Percentiles rank a stretch among this genome's conserved stretches.
Evolutionary conservation across 2,329 filamentous ascomycete species (phyloP).

Genomic region (Clarireedia sp.): DNA sequence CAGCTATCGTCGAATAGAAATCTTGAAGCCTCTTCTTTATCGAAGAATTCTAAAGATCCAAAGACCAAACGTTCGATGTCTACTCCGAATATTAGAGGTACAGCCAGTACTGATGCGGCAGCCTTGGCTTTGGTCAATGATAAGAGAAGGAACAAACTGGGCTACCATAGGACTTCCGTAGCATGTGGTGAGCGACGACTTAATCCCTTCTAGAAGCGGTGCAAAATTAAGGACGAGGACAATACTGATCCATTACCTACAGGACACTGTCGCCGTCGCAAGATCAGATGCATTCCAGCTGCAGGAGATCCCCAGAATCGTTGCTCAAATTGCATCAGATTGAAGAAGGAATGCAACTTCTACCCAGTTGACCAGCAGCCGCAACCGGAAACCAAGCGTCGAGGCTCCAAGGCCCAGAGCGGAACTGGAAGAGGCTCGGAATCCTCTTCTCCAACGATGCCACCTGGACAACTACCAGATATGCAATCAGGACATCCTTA

Average conservation of each 20-base stretch:
- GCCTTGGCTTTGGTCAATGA: slow-evolving; percentile 38
- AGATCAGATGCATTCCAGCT: slow-evolving; percentile 82
- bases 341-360: slow-evolving; percentile 94
- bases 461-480: slow-evolving; percentile 37
- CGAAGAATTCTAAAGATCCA: slow-evolving; percentile 17
- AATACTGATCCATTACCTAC: slow-evolving; percentile 14
- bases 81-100: slow-evolving; percentile 40
- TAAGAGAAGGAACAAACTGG: slow-evolving; percentile 81
- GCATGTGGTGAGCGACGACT: slow-evolving; percentile 72
- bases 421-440: slow-evolving; percentile 33
- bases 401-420: slow-evolving; percentile 32
- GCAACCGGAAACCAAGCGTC: slow-evolving; percentile 36
- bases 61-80: slow-evolving; percentile 42
- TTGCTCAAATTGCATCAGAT: slow-evolving; percentile 84
- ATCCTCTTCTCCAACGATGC: slow-evolving; percentile 42
- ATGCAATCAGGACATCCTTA: slow-evolving; percentile 35
- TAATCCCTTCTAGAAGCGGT: background rate
- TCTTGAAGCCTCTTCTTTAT: slow-evolving; percentile 8
- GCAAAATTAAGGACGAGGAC: background rate
- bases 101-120: slow-evolving; percentile 30
- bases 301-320: slow-evolving; percentile 64
- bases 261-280: slow-evolving; percentile 89
- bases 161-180: slow-evolving; percentile 90
- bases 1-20: slow-evolving; percentile 19
- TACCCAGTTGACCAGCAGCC: slow-evolving; percentile 76